Base-by-base conservation (phyloP, 306 rosid genomes). In the Malus domestica region DNA sequence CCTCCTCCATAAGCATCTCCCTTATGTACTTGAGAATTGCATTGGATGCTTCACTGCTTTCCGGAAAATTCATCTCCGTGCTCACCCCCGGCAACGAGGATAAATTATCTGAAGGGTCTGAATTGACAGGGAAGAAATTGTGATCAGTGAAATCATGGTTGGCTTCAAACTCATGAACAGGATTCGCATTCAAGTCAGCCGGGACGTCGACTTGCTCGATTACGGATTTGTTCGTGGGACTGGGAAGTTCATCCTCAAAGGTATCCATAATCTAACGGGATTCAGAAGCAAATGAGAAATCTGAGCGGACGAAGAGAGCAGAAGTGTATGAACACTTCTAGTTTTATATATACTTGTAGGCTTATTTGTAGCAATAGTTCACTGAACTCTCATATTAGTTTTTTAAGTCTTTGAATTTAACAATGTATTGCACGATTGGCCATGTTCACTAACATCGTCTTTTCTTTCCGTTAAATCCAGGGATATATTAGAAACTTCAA, bases 1-100 rank as follows among this genome's bases (percentile, higher is more conserved):
- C 91, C 33, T 91, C 97, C 67, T 90, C 92, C 98, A 95, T 87
- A 54, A 95, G 95, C 80, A 95, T 86, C 79, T 90, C 93, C 18
- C 73, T 84, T 44, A 92, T 86, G 86, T 72, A 95, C 81, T 84
- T 81, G 61, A 95, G 96, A 44, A 82, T 79, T 38, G 77, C 9
- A 57, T 85, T 86, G 72, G 93, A 78, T 57, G 76, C 66, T 51
- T 89, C 88, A 9, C 40, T 75, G n/a, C 18, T 2, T 15, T 86
- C 90, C 4, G 83, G 32, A 30, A 78, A 55, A 55, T 84, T 87
- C 19, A 46, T 83, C 76, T 73, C 82, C 10, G 88, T 74, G 84
- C 75, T 83, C 57, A 73, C 19, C 44, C 64, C 74, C 6, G 86
- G 70, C 35, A 75, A 32, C 5, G 67, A 65, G 42, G 78, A 59